Percentiles rank a stretch among this genome's conserved stretches.
These are phyloP conservation scores for Peribolospora kevripleyi DNA, from an alignment of 768 basidiomycete genomes.

Conservation along the genomic window DNA sequence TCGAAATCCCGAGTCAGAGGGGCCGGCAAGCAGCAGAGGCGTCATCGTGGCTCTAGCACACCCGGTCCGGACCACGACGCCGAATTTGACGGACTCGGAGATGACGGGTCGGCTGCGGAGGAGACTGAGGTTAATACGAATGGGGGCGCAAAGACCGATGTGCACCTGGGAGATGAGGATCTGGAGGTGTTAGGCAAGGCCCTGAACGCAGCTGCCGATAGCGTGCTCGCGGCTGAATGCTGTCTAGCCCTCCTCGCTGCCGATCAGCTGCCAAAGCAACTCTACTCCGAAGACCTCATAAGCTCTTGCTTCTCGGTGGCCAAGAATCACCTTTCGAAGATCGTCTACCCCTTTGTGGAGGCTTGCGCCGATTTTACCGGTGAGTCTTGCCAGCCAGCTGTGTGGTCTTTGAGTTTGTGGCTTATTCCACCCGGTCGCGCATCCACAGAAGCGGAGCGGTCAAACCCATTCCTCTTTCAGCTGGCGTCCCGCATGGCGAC, in stretches of 20 bases:
- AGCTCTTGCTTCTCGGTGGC: constrained; percentile 46
- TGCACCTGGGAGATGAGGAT: constrained; percentile 20
- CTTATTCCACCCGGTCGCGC: no score
- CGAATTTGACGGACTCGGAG: constrained; percentile 20
- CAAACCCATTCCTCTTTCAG: no score
- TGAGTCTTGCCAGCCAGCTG: neutral
- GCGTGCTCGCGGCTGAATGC: constrained; percentile 60
- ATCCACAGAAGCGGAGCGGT: no score
- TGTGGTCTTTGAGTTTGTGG: no score
- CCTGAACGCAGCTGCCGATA: constrained; percentile 42
- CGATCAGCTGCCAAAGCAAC: constrained; percentile 64
- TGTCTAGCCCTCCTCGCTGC: constrained; percentile 51
- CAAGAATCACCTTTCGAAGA: constrained; percentile 52
- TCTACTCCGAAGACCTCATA: constrained; percentile 87
- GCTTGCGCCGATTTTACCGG: constrained; percentile 19
- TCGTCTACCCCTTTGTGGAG: constrained; percentile 71
- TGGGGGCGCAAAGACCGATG: neutral
- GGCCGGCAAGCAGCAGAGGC: neutral
- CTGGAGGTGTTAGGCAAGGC: constrained; percentile 29
- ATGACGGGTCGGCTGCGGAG: constrained; percentile 1
- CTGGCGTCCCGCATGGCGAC: no score
- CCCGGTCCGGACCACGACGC: constrained; percentile 7
- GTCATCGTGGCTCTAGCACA: neutral
- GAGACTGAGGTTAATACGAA: constrained; percentile 16
- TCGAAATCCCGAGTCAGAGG: neutral